Evolutionary conservation across 2,329 filamentous ascomycete genomes (phyloP).

Genomic region (Fusarium musae): DNA sequence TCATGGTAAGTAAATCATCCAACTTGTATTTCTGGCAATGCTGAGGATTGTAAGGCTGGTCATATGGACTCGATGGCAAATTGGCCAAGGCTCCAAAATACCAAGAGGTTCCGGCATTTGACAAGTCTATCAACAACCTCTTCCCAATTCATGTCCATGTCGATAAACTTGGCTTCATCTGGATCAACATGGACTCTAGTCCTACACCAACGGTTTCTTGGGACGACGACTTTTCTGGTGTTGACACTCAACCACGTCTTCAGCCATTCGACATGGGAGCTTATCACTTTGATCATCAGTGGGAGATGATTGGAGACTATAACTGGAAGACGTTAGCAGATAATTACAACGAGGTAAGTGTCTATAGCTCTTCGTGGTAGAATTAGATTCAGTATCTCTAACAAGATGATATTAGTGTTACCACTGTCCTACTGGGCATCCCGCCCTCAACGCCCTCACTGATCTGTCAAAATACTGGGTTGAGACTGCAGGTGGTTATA

Average conservation of each 20-base stretch:
- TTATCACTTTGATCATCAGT: constrained; percentile 67
- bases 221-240: constrained; percentile 60
- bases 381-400: too few species aligned
- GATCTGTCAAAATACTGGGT: constrained; percentile 60
- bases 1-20: neutral
- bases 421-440: constrained; percentile 68
- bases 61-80: neutral
- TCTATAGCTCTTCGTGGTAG: too few species aligned
- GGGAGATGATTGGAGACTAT: constrained; percentile 64
- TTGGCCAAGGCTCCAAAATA: neutral
- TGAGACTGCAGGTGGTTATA: constrained; percentile 57
- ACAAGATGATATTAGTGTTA: constrained; percentile 58
- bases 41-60: neutral
- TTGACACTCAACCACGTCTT: constrained; percentile 58
- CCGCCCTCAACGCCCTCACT: constrained; percentile 58
- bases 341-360: constrained; percentile 64
- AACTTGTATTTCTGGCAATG: rapidly evolving
- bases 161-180: neutral
- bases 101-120: neutral
- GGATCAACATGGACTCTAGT: neutral
- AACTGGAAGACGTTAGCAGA: constrained; percentile 70
- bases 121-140: neutral
- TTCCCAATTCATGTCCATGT: neutral
- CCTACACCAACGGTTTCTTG: constrained; percentile 51
- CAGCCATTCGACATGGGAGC: constrained; percentile 56